These are phyloP conservation scores for Oryza punctata DNA, from an alignment of 176 grass and related monocot genomes.

Conservation along the genomic window DNA sequence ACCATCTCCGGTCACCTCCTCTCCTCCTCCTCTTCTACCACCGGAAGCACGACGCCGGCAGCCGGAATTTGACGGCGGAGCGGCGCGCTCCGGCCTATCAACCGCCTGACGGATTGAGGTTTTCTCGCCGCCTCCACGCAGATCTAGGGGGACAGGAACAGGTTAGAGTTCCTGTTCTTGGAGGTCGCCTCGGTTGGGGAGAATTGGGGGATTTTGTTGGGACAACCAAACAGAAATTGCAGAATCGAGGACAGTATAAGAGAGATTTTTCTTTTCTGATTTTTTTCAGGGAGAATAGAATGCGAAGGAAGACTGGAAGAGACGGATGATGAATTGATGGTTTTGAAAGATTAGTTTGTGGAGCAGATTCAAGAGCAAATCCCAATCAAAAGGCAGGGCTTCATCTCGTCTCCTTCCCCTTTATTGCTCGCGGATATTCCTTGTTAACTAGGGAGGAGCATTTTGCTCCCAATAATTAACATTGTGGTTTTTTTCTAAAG, in stretches of 20 bases:
- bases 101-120: constrained; percentile 11
- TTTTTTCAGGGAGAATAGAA: neutral
- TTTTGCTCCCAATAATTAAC: neutral
- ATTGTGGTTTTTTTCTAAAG: neutral
- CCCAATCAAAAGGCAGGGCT: neutral
- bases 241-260: neutral
- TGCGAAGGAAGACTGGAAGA: neutral
- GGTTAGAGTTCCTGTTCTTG: constrained; percentile 17
- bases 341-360: neutral
- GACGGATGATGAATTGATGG: neutral
- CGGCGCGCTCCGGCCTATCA: neutral
- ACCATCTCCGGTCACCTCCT: constrained; percentile 67
- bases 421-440: neutral
- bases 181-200: neutral
- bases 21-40: neutral
- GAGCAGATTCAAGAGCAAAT: constrained; percentile 9
- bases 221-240: constrained; percentile 10
- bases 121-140: constrained; percentile 37
- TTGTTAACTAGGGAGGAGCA: neutral
- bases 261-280: neutral
- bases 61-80: constrained; percentile 29
- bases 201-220: neutral
- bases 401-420: neutral
- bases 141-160: constrained; percentile 43
- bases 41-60: neutral